These are phyloP conservation scores for Coemansia sp. DNA, from an alignment of 192 early-diverging fungal species.

Conservation along the genomic window DNA sequence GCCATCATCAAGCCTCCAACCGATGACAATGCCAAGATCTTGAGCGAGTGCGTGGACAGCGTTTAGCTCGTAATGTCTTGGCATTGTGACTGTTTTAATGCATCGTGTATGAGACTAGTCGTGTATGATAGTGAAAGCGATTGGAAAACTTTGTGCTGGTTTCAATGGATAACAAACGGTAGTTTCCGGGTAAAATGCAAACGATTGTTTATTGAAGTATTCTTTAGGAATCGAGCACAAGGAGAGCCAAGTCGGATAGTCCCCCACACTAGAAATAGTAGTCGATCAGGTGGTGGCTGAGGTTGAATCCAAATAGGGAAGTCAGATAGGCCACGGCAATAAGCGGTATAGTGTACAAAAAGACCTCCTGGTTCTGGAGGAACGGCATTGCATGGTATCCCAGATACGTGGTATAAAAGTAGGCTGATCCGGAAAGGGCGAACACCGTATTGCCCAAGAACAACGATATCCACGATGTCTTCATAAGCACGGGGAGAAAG, in stretches of 20 bases:
- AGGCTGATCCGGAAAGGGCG: conserved; percentile 72
- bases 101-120: background rate
- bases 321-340: conserved; percentile 60
- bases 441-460: conserved; percentile 90
- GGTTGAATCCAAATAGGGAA: conserved; percentile 72
- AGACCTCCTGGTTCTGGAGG: conserved; percentile 81
- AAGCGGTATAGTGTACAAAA: conserved; percentile 83
- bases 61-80: background rate
- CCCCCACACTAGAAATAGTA: conserved; percentile 68
- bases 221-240: too few species aligned
- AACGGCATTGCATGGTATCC: conserved; percentile 97
- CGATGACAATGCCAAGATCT: conserved; percentile 27
- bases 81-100: background rate
- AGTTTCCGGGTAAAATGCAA: background rate
- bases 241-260: too few species aligned
- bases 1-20: conserved; percentile 40
- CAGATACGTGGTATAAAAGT: conserved; percentile 87
- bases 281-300: conserved; percentile 70
- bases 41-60: conserved; percentile 25
- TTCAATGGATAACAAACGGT: background rate
- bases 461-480: conserved; percentile 75
- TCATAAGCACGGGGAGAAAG: conserved; percentile 78
- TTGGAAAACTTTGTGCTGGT: too few species aligned
- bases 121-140: background rate
- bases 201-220: too few species aligned